Conservation (phyloP, 2,329 filamentous ascomycete species). For the Verticillium tricorpus region DNA sequence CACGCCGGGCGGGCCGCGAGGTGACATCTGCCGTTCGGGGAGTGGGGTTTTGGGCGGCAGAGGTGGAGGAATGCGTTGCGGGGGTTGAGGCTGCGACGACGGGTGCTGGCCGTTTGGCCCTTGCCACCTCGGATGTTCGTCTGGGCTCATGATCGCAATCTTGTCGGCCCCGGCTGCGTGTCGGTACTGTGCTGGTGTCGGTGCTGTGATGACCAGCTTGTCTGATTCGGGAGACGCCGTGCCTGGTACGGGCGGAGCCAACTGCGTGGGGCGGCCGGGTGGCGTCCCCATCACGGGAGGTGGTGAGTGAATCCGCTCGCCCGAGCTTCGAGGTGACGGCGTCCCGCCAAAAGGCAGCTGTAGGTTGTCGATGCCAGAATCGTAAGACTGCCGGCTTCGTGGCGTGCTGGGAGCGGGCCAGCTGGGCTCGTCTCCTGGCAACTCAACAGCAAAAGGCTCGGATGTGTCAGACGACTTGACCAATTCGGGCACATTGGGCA, state of each 20-base stretch:
- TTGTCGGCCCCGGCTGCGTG: constrained; percentile 60
- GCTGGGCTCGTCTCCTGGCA: constrained; percentile 51
- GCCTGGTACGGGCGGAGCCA: constrained; percentile 23
- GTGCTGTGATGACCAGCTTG: constrained; percentile 50
- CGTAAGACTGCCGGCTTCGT: constrained; percentile 49
- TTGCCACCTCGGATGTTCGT: constrained; percentile 49
- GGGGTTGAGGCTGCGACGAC: constrained; percentile 18
- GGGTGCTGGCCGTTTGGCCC: constrained; percentile 7
- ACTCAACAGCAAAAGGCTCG: constrained; percentile 49
- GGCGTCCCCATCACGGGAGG: constrained; percentile 19
- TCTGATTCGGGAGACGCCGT: constrained; percentile 40
- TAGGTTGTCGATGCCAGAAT: constrained; percentile 49
- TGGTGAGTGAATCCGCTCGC: constrained; percentile 36
- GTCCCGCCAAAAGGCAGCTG: constrained; percentile 25
- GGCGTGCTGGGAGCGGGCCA: constrained; percentile 29
- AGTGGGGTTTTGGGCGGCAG: constrained; percentile 75
- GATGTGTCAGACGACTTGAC: constrained; percentile 35
- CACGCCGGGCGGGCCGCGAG: constrained; percentile 28
- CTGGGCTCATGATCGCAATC: constrained; percentile 57
- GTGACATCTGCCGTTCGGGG: constrained; percentile 39
- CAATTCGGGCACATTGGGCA: constrained; percentile 37
- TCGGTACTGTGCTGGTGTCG: constrained; percentile 55
- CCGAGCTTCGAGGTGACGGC: constrained; percentile 46
- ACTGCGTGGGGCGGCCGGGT: constrained; percentile 18
- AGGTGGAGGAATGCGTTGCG: constrained; percentile 53